Conservation (phyloP, 2,329 filamentous ascomycete genomes). For the Dactylellina sp. region DNA sequence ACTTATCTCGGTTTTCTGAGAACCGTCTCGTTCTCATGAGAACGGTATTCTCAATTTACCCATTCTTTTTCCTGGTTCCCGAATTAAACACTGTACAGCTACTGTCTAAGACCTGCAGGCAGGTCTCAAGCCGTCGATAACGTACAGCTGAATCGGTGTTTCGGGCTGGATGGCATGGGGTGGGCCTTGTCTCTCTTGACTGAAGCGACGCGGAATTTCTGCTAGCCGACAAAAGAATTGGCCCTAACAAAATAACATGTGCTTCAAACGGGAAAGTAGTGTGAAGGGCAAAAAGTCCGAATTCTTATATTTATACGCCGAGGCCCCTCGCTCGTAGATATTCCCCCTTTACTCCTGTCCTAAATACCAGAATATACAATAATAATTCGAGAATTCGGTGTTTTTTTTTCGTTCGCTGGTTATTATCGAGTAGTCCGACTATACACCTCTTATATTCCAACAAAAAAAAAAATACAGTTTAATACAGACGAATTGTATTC, state of each 20-base stretch:
- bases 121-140: conserved; percentile 3
- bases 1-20: conserved; percentile 25
- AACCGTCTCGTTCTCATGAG: neutral
- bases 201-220: conserved; percentile 50
- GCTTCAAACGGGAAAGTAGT: conserved; percentile 19
- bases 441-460: conserved; percentile 5
- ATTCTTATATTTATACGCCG: conserved; percentile 26
- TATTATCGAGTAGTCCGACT: too few species aligned
- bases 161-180: conserved; percentile 19
- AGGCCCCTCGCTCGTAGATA: neutral
- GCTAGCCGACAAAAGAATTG: conserved; percentile 24
- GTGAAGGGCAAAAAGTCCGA: conserved; percentile 7
- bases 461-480: too few species aligned
- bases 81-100: neutral
- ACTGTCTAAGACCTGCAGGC: conserved; percentile 48
- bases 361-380: conserved; percentile 1
- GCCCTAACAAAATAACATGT: conserved; percentile 40
- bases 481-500: too few species aligned
- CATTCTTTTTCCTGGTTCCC: neutral
- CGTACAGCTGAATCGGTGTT: conserved; percentile 9
- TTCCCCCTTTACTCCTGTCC: neutral
- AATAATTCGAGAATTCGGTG: conserved; percentile 4
- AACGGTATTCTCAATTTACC: neutral
- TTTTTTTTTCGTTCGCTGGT: too few species aligned
- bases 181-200: conserved; percentile 2